A percentile compares a stretch with the other conserved stretches of the same genome.
Evolutionary conservation across 2,329 filamentous ascomycete species (phyloP).

Genomic region (Colletotrichum aenigma): DNA sequence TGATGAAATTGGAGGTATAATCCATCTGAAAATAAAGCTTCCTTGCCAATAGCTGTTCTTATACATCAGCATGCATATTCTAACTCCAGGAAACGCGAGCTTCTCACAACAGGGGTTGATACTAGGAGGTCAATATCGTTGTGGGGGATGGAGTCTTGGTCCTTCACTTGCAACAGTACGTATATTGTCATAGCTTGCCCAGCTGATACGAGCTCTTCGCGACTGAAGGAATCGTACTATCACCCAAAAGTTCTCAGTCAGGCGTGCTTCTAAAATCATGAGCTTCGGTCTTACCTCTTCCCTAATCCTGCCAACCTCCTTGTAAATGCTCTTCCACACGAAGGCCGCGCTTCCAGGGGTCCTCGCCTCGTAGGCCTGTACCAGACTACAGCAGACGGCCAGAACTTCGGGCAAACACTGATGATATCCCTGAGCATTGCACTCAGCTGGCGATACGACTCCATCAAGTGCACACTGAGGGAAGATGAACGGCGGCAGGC

Average conservation of each 20-base stretch:
- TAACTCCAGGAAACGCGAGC: neutral
- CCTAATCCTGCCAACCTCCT: constrained; percentile 13
- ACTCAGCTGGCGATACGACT: neutral
- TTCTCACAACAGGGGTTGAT: neutral
- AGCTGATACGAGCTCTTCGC: neutral
- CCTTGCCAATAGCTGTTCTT: neutral
- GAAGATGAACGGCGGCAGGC: constrained; percentile 31
- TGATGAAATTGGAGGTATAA: neutral
- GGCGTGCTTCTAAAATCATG: too few relatives aligned
- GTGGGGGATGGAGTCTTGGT: neutral
- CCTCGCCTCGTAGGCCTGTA: constrained; percentile 25
- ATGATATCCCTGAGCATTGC: constrained; percentile 24
- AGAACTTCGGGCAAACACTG: constrained; percentile 28
- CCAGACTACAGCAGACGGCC: constrained; percentile 28
- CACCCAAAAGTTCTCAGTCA: neutral
- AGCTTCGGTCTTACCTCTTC: neutral
- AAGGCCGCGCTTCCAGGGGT: constrained; percentile 23
- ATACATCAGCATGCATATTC: neutral
- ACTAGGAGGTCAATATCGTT: neutral
- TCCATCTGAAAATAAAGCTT: neutral
- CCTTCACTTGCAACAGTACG: neutral
- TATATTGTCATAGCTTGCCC: neutral
- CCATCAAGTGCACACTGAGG: constrained; percentile 25
- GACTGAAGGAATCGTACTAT: neutral
- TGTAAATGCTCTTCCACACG: constrained; percentile 28